Evolutionary conservation across 345 rosid species (phyloP), one percentile per base, ranked within the genome.

Genomic region (Brassica rapa): DNA sequence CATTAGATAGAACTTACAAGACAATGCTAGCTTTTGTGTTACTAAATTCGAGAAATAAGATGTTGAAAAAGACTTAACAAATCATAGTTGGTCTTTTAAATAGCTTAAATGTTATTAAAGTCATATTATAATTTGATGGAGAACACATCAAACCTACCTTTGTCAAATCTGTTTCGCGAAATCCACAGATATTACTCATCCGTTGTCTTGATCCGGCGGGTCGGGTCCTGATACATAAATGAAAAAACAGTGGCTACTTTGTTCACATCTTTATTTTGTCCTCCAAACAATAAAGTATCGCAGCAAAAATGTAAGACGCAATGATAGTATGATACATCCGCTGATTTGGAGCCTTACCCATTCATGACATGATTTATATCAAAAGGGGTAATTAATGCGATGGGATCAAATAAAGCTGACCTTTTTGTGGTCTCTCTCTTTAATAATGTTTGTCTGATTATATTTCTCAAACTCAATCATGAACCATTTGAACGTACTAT

Each of bases 301-400:
- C 62, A 76, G 49, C 7, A 68, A 62, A 69, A 23, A 62, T 32
- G 63, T 25, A 68, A 49, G 51, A 30, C 49, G 29, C 72, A 24
- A 73, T 79, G 64, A 19, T 19, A 19, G 21, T 19, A 19, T 19
- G 21, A 73, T 79, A 67, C 63, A 73, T 2, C 25, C 77, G 57
- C 71, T 78, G 81, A 78, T 78, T 65, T 78, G 68, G 72, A 66
- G 62, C 77, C 53, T 71, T 77, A 57, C 68, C 71, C 30, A 57
- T 51, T 71, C 51, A 78, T 71, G 12, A 59, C 32, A 64, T 77
- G 35, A 27, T 25, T 56, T n/a, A 39, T 62, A 30, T 37, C 30
- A 41, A 39, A 65, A 39, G 23, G 60, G 33, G 21, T 25, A 55
- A 12, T 65, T 71, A 71, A 64, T 77, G 75, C 70, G 80, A 67